Percentiles rank a stretch among this genome's conserved stretches.
phyloP scores from a whole-genome alignment of 345 rosid species.

The Pugionium cornutum region DNA sequence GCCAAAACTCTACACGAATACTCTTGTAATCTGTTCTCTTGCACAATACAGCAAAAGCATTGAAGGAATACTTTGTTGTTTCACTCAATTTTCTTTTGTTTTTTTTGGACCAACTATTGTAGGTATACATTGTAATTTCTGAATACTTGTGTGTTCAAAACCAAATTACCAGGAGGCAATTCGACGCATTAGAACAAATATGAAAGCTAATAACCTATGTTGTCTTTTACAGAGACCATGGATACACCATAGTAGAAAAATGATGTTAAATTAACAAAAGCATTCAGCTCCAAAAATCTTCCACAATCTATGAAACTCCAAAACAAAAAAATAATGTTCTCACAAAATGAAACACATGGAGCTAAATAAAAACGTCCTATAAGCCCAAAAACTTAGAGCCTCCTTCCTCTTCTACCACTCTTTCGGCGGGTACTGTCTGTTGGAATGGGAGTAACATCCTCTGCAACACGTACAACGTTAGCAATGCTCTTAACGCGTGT shows the following conservation, averaged over 20 bases:
- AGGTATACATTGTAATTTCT: no score
- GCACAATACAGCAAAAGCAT: no score
- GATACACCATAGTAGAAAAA: background rate
- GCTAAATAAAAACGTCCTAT: background rate
- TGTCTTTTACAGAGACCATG: background rate
- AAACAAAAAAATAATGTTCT: background rate
- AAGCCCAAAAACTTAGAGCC: slow-evolving; percentile 50
- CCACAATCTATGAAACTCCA: slow-evolving; percentile 7
- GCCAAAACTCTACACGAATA: no score
- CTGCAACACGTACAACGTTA: slow-evolving; percentile 38
- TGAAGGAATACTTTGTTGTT: no score
- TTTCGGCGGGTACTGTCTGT: slow-evolving; percentile 91
- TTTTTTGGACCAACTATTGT: no score
- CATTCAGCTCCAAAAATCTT: slow-evolving; percentile 23
- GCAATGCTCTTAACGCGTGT: background rate
- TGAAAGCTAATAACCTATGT: background rate
- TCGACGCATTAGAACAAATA: background rate
- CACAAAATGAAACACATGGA: slow-evolving; percentile 24
- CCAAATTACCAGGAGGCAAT: no score
- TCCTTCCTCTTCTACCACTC: slow-evolving; percentile 92
- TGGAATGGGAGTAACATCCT: slow-evolving; percentile 95
- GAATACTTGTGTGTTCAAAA: background rate
- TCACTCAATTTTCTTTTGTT: no score
- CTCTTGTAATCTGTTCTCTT: no score
- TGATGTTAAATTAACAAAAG: slow-evolving; percentile 14